These are phyloP conservation scores for Septoria linicola DNA, from an alignment of 2,329 filamentous ascomycete species.

Conservation along the genomic window DNA sequence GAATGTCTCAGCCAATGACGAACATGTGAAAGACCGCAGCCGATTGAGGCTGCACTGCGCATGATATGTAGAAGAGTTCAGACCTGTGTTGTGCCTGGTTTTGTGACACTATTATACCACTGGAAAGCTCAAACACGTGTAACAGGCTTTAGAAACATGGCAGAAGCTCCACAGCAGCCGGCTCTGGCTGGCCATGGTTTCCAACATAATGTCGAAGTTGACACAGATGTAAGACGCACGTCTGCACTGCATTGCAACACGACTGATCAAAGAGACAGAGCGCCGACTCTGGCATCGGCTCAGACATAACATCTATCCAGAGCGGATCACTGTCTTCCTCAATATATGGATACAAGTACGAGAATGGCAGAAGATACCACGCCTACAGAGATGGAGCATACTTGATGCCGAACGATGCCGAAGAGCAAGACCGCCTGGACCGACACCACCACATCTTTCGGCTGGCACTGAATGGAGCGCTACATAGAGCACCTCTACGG, in stretches of 20 bases:
- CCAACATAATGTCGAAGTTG: slow-evolving; percentile 8
- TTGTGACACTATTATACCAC: too few species aligned
- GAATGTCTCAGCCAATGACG: background rate
- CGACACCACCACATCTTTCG: slow-evolving; percentile 26
- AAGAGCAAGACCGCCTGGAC: slow-evolving; percentile 30
- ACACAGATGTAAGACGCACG: slow-evolving; percentile 10
- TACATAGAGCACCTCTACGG: slow-evolving; percentile 12
- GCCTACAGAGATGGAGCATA: slow-evolving; percentile 27
- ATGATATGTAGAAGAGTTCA: background rate
- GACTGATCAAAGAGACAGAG: background rate
- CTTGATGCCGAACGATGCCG: slow-evolving; percentile 30
- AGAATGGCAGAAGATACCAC: slow-evolving; percentile 24
- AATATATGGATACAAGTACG: slow-evolving; percentile 20
- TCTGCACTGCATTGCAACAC: background rate
- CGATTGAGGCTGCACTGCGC: background rate
- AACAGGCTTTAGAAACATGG: background rate
- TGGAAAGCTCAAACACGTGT: too few species aligned
- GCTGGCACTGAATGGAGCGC: slow-evolving; percentile 14
- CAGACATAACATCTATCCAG: slow-evolving; percentile 13
- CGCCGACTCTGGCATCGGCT: slow-evolving; percentile 16
- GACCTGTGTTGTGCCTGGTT: too few species aligned
- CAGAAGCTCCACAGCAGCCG: background rate
- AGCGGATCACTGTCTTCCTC: slow-evolving; percentile 19
- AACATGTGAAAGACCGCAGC: background rate
- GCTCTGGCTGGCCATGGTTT: slow-evolving; percentile 4